Conservation (phyloP, 2,329 filamentous ascomycete genomes). For the Juglanconis oblonga region DNA sequence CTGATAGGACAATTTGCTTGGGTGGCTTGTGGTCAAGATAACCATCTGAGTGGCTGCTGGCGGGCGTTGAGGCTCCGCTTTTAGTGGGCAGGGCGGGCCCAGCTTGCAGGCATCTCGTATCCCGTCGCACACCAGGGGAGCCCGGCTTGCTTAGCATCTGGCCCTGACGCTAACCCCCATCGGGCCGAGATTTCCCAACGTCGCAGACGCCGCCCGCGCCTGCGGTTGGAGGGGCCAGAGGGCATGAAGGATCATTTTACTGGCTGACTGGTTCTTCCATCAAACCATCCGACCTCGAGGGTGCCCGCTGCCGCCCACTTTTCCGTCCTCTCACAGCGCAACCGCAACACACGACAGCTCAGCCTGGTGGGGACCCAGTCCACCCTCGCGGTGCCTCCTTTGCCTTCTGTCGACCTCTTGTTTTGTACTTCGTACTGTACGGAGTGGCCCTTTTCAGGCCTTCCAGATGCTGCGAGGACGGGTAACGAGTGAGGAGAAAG, state of each 20-base stretch:
- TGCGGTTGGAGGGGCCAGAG: no score
- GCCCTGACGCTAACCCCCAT: constrained; percentile 17
- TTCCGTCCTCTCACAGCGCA: not conserved
- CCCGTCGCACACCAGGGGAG: not conserved
- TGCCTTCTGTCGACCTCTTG: not conserved
- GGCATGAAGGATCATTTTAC: constrained; percentile 8
- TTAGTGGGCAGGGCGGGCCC: not conserved
- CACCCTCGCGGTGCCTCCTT: no score
- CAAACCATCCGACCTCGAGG: not conserved
- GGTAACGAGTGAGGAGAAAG: no score
- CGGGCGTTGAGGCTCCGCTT: constrained; percentile 6
- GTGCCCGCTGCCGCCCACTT: not conserved
- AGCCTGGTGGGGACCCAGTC: not conserved
- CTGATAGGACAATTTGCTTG: constrained; percentile 14
- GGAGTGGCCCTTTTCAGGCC: not conserved
- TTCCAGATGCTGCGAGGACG: no score
- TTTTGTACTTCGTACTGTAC: not conserved
- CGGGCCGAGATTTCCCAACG: not conserved
- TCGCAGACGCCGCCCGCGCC: not conserved
- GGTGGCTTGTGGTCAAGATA: not conserved
- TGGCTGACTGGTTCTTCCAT: not conserved
- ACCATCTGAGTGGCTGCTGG: constrained; percentile 5
- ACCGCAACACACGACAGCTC: not conserved
- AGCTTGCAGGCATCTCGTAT: not conserved
- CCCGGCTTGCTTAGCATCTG: not conserved